These are phyloP conservation scores for Leccinum subgranulosum DNA, from an alignment of 768 basidiomycete genomes.

Conservation along the genomic window DNA sequence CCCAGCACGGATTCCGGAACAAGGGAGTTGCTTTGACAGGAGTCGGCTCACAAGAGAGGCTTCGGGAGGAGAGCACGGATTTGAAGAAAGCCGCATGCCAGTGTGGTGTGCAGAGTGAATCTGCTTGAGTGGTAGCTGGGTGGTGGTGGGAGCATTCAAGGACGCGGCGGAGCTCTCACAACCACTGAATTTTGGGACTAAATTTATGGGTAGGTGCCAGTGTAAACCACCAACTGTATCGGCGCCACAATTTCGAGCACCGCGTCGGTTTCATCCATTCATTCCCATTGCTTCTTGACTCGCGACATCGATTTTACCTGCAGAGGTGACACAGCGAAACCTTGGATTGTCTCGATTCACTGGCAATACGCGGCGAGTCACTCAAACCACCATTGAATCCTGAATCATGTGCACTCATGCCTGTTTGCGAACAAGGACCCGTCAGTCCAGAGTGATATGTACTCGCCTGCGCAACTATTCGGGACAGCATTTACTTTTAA, in stretches of 20 bases:
- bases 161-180: no score
- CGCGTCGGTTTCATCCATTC: neutral
- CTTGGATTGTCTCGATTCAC: neutral
- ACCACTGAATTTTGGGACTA: no score
- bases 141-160: no score
- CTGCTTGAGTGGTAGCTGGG: no score
- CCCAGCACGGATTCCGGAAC: neutral
- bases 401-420: neutral
- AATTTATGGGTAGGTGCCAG: no score
- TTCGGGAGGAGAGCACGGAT: neutral
- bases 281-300: neutral
- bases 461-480: slow-evolving; percentile 7
- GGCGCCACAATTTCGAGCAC: neutral
- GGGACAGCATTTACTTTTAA: neutral
- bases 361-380: neutral
- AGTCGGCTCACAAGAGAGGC: neutral
- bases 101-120: no score
- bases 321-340: neutral
- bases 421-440: neutral
- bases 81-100: slow-evolving; percentile 2
- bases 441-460: neutral
- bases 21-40: neutral
- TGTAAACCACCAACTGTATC: neutral
- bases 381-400: neutral
- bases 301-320: neutral